Base-by-base conservation (phyloP, 2,329 filamentous ascomycete genomes). In the Drechslerella coelobrocha region DNA sequence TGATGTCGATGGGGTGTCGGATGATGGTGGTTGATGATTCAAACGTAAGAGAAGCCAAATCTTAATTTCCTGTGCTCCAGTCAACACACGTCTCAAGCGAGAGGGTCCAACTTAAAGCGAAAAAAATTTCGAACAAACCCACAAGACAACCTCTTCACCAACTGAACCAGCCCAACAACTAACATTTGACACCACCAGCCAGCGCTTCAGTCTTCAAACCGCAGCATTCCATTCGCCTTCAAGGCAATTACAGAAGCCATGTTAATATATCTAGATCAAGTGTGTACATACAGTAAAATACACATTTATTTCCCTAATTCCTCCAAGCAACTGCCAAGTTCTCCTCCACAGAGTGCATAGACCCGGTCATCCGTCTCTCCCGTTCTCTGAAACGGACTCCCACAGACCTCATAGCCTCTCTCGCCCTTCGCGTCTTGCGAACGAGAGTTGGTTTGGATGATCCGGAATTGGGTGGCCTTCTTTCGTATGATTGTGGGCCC, bases 361-460 rank as follows among this genome's bases (percentile, higher is more conserved):
- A 23, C 59, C 66, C 48, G 56, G 24, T 48, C 66, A 71, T 63
- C 59, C 59, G 66, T 71, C 66, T 71, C 66, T 50, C 26, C 66
- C 37, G 24, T 27, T 21, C 19, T 47, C 21, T 2, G 19, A 27
- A 5, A 24, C 37, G 31, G 48, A 21, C 29, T 7, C 27, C 29
- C 31, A 71, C 66, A 71, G 66, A 71, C 66, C 57, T 61, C 29
- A 48, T 37, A 71, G 61, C 66, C 62, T 29, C 34, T 63, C 62
- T 53, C 61, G 61, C 48, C 53, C 48, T 66, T 66, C 61, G 57
- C 55, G 55, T 66, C 53, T 61, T 68, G 53, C 68, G 54, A 54
- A 59, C 59, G 69, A 50, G 65, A 56, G 43, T 39, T 57, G 61
- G 66, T 63, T 71, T 54, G 66, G 66, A 63, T 71, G 66, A 34